Percentiles rank a stretch among this genome's conserved stretches.
Conservation (phyloP, 192 early-diverging fungal species). For the Chytriomyces sp. region DNA sequence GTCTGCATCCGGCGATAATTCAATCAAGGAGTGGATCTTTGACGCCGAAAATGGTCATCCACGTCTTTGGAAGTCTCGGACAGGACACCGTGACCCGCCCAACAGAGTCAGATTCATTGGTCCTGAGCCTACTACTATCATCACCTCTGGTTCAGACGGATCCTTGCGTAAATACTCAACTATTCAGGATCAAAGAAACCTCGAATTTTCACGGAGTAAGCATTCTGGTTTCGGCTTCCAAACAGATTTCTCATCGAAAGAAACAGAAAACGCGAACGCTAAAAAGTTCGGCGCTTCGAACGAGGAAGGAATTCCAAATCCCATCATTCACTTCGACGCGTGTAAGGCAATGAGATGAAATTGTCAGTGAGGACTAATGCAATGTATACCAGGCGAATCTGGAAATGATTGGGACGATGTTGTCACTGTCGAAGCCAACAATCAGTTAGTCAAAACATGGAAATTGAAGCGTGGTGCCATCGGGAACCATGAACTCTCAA, state of each 20-base stretch:
- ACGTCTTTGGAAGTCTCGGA: slow-evolving; percentile 78
- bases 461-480: slow-evolving; percentile 74
- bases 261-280: slow-evolving; percentile 45
- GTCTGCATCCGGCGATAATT: slow-evolving; percentile 86
- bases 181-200: slow-evolving; percentile 80
- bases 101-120: slow-evolving; percentile 78
- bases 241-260: slow-evolving; percentile 25
- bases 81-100: slow-evolving; percentile 87
- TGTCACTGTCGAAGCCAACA: slow-evolving; percentile 83
- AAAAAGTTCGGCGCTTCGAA: slow-evolving; percentile 61
- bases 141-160: slow-evolving; percentile 84
- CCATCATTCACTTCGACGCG: slow-evolving; percentile 73
- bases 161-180: slow-evolving; percentile 80
- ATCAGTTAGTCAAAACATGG: slow-evolving; percentile 77
- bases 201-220: slow-evolving; percentile 78
- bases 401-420: slow-evolving; percentile 89
- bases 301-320: slow-evolving; percentile 72
- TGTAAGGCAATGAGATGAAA: slow-evolving; percentile 44
- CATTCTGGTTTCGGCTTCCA: background rate
- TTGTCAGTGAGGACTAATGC: background rate
- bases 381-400: background rate
- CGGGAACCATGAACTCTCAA: slow-evolving; percentile 67
- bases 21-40: slow-evolving; percentile 97
- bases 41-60: slow-evolving; percentile 80
- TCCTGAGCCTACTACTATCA: slow-evolving; percentile 67